phyloP scores from a whole-genome alignment of 192 early-diverging fungal genomes.

The Mortierella antarctica region DNA sequence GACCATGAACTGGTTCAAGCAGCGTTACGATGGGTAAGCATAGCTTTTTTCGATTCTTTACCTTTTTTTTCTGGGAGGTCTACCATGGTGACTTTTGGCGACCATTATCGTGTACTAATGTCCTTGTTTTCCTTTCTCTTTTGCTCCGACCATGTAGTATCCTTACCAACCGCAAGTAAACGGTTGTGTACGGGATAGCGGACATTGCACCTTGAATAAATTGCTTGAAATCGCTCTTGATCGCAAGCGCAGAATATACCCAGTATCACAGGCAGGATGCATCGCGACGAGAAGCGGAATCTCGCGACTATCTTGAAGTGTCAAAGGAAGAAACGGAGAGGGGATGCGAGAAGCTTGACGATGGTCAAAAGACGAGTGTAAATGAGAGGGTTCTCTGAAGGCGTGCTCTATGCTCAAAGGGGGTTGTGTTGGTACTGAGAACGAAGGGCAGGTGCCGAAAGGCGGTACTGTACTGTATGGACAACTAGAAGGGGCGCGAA shows the following conservation, averaged over 20 bases:
- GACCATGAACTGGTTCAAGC: slow-evolving; percentile 97
- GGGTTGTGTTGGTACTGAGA: too few relatives aligned
- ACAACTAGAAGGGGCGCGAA: too few relatives aligned
- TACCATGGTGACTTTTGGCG: background rate
- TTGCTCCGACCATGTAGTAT: background rate
- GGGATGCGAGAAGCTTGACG: too few relatives aligned
- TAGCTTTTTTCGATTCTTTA: background rate
- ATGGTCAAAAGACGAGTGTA: too few relatives aligned
- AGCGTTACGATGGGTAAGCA: slow-evolving; percentile 68
- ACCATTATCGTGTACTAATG: background rate
- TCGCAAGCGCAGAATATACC: background rate
- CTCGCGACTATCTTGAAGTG: too few relatives aligned
- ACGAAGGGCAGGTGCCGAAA: too few relatives aligned
- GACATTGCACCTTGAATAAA: slow-evolving; percentile 52
- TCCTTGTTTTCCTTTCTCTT: background rate
- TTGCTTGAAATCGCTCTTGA: slow-evolving; percentile 20
- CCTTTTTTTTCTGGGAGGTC: background rate
- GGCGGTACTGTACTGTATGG: too few relatives aligned
- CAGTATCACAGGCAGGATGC: too few relatives aligned
- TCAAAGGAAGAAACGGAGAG: too few relatives aligned
- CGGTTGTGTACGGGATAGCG: slow-evolving; percentile 15
- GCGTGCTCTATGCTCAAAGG: too few relatives aligned
- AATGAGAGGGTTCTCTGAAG: too few relatives aligned
- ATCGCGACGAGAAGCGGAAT: too few relatives aligned
- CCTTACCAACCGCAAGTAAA: slow-evolving; percentile 39